These are phyloP conservation scores for Xylaria intraflava DNA, from an alignment of 495 filamentous ascomycete genomes.

Conservation along the genomic window DNA sequence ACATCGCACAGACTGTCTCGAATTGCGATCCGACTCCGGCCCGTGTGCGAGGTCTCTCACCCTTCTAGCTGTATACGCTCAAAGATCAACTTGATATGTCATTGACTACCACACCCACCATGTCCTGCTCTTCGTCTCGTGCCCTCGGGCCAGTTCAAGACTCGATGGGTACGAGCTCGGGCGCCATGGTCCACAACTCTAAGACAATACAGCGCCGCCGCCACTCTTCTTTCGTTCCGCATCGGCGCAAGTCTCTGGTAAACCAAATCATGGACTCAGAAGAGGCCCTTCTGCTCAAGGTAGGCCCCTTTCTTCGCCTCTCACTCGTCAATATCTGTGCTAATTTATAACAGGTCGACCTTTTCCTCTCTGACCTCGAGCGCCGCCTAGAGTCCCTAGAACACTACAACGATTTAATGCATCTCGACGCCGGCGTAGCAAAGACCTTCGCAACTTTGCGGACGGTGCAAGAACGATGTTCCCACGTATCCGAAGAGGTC, in stretches of 20 bases:
- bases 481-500: conserved; percentile 81
- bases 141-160: conserved; percentile 33
- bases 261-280: conserved; percentile 56
- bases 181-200: conserved; percentile 24
- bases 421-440: conserved; percentile 72
- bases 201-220: conserved; percentile 35
- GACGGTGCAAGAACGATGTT: conserved; percentile 81
- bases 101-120: conserved; percentile 10
- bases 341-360: conserved; percentile 60
- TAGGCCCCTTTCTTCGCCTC: conserved; percentile 23
- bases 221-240: conserved; percentile 59
- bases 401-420: conserved; percentile 67
- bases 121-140: conserved; percentile 32
- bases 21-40: no score
- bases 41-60: no score
- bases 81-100: neutral
- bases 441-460: conserved; percentile 79
- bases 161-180: conserved; percentile 25
- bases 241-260: conserved; percentile 53
- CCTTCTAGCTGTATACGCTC: no score
- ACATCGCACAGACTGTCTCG: neutral
- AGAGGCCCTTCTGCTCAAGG: conserved; percentile 61
- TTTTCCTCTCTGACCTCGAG: conserved; percentile 84
- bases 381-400: conserved; percentile 83
- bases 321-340: neutral